These are phyloP conservation scores for Penicillium rolfsii DNA, from an alignment of 2,329 filamentous ascomycete species.

Conservation along the genomic window DNA sequence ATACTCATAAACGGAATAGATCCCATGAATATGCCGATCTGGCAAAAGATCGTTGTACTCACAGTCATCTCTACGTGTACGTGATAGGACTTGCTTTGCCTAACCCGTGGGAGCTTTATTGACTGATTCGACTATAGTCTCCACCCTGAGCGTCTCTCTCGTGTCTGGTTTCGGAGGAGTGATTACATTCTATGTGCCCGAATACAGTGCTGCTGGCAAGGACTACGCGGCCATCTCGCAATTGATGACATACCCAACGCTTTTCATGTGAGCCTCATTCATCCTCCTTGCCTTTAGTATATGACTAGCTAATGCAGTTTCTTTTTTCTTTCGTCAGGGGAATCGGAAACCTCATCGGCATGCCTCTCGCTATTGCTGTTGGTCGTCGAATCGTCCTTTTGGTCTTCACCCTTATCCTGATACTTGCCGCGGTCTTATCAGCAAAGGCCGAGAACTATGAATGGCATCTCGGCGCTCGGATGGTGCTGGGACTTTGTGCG, in stretches of 20 bases:
- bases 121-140: constrained; percentile 37
- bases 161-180: constrained; percentile 51
- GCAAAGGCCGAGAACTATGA: constrained; percentile 36
- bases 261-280: constrained; percentile 30
- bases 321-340: constrained; percentile 29
- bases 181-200: constrained; percentile 47
- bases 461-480: constrained; percentile 45
- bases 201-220: constrained; percentile 42
- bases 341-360: constrained; percentile 36
- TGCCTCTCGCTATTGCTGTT: constrained; percentile 43
- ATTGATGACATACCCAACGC: constrained; percentile 40
- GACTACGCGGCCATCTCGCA: constrained; percentile 46
- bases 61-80: constrained; percentile 34
- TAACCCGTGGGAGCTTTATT: not conserved
- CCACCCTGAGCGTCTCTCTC: constrained; percentile 43
- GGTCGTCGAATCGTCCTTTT: constrained; percentile 42
- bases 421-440: constrained; percentile 35
- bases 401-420: constrained; percentile 33
- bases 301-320: not conserved
- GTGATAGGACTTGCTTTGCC: constrained; percentile 5
- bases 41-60: constrained; percentile 34
- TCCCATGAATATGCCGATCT: constrained; percentile 35
- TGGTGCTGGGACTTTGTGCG: constrained; percentile 46
- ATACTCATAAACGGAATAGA: constrained; percentile 17
- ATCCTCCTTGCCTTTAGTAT: no score